A percentile compares a stretch with the other conserved stretches of the same genome.
phyloP scores from a whole-genome alignment of 805 yeast species.

The Suhomyces sp. region DNA sequence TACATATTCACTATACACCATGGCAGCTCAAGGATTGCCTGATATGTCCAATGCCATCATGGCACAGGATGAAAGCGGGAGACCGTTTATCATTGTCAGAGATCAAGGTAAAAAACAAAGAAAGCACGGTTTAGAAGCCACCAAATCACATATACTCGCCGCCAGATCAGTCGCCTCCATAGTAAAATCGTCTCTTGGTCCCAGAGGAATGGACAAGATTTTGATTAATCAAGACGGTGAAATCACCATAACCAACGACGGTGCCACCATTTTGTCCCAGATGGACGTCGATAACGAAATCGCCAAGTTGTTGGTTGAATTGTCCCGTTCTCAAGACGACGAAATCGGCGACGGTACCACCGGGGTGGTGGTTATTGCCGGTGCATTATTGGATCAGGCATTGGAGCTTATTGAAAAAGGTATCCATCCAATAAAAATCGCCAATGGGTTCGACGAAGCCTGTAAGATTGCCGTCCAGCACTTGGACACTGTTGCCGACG shows the following conservation, averaged over 20 bases:
- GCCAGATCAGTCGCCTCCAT: slow-evolving; percentile 93
- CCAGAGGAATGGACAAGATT: slow-evolving; percentile 97
- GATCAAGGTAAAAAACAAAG: slow-evolving; percentile 77
- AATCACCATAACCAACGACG: slow-evolving; percentile 96
- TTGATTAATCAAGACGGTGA: slow-evolving; percentile 95
- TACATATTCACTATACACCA: background rate
- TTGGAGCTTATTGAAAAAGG: slow-evolving; percentile 92
- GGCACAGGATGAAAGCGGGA: slow-evolving; percentile 99
- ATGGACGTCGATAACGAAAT: slow-evolving; percentile 96
- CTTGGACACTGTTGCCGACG: slow-evolving; percentile 73
- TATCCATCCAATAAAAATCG: slow-evolving; percentile 94
- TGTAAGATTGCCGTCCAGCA: slow-evolving; percentile 83
- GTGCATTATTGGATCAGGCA: slow-evolving; percentile 93
- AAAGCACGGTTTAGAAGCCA: slow-evolving; percentile 48
- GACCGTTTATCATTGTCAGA: slow-evolving; percentile 96
- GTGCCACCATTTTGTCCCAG: slow-evolving; percentile 93
- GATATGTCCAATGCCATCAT: slow-evolving; percentile 97
- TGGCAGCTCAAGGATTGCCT: slow-evolving; percentile 49
- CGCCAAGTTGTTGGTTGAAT: slow-evolving; percentile 91
- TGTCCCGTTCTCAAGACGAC: slow-evolving; percentile 93
- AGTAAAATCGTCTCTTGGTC: slow-evolving; percentile 90
- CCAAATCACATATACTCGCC: slow-evolving; percentile 84
- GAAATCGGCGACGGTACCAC: slow-evolving; percentile 99
- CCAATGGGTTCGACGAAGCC: slow-evolving; percentile 96
- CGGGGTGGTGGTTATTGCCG: slow-evolving; percentile 95